These are phyloP conservation scores for Komagataella kurtzmanii DNA, from an alignment of 805 yeast genomes.

Conservation along the genomic window DNA sequence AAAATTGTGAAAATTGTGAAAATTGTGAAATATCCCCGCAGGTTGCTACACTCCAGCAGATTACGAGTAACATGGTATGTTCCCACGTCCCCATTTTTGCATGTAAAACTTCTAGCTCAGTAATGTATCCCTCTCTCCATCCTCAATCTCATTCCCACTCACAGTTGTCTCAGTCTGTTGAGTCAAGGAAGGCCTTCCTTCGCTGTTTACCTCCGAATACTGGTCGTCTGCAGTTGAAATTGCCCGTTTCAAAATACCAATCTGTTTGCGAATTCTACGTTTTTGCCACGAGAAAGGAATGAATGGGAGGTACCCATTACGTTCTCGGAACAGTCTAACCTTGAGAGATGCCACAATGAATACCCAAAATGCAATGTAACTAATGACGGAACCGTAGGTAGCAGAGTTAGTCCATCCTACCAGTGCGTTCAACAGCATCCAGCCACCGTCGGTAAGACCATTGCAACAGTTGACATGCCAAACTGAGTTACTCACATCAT, in stretches of 20 bases:
- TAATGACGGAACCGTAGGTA: conserved; percentile 72
- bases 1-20: background rate
- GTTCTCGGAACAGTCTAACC: conserved; percentile 33
- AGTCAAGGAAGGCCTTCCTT: background rate
- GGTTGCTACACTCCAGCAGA: background rate
- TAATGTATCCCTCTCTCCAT: background rate
- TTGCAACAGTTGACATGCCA: conserved; percentile 97
- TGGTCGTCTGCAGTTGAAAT: background rate
- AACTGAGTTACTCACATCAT: conserved; percentile 62
- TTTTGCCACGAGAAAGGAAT: conserved; percentile 52
- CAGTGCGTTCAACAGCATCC: conserved; percentile 84
- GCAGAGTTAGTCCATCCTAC: conserved; percentile 94
- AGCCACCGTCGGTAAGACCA: conserved; percentile 81
- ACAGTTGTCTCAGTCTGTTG: background rate
- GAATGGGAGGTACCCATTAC: conserved; percentile 42
- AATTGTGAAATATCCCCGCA: background rate
- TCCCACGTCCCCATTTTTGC: background rate
- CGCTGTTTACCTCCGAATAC: background rate
- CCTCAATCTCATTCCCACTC: background rate
- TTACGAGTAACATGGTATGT: background rate
- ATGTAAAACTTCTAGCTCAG: background rate
- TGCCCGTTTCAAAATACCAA: conserved; percentile 2
- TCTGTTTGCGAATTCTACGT: conserved; percentile 32
- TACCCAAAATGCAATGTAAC: conserved; percentile 65
- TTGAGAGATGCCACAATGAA: conserved; percentile 30